Conservation (phyloP, 2,329 filamentous ascomycete species). For the Exophiala alcalophila region DNA sequence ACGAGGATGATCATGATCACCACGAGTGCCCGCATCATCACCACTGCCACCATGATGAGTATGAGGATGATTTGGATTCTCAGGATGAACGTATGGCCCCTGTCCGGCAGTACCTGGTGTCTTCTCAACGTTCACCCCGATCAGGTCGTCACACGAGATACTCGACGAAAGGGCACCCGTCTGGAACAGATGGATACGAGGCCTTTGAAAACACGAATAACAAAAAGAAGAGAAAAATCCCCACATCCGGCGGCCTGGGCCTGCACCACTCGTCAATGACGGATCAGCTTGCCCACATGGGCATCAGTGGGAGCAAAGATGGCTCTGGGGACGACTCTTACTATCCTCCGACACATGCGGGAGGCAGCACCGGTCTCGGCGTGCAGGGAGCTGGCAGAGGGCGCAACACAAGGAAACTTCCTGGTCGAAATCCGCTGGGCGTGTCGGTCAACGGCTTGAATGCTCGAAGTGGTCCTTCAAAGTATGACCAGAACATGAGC, state of each 20-base stretch:
- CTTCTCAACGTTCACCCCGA: constrained; percentile 38
- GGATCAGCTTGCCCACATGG: constrained; percentile 63
- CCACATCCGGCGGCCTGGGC: constrained; percentile 72
- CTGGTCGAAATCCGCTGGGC: constrained; percentile 30
- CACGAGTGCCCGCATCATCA: constrained; percentile 27
- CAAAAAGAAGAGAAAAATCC: constrained; percentile 98
- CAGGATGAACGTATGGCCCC: constrained; percentile 54
- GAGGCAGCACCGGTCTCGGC: constrained; percentile 52
- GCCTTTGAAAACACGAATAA: constrained; percentile 98
- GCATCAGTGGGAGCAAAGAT: constrained; percentile 47
- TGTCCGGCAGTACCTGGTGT: constrained; percentile 42
- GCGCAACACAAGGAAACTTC: constrained; percentile 63
- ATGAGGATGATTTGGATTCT: constrained; percentile 46
- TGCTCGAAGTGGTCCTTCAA: constrained; percentile 25
- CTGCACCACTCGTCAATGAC: constrained; percentile 59
- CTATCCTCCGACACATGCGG: constrained; percentile 45
- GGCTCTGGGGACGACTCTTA: constrained; percentile 40
- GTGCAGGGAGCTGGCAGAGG: constrained; percentile 84
- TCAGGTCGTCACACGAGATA: constrained; percentile 33
- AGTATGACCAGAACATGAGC: constrained; percentile 29
- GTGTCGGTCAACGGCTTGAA: constrained; percentile 33
- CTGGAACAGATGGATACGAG: constrained; percentile 85
- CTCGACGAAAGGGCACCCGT: constrained; percentile 52
- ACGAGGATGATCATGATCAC: constrained; percentile 27
- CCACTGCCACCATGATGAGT: constrained; percentile 38